Evolutionary conservation across 2,329 filamentous ascomycete genomes (phyloP).

Genomic region (Trichoderma atrobrunneum): DNA sequence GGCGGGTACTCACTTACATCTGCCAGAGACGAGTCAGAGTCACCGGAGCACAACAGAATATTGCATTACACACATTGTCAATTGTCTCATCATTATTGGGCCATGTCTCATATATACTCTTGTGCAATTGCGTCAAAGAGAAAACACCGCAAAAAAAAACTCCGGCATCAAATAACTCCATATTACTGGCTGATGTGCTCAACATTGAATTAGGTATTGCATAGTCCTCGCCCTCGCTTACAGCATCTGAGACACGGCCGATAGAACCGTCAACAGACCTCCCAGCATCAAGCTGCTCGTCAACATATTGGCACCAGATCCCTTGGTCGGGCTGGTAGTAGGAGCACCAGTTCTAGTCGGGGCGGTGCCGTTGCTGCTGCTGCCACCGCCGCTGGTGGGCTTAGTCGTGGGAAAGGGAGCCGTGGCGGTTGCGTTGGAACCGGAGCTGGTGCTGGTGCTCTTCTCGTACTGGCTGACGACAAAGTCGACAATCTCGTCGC

Average conservation of each 20-base stretch:
- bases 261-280: background rate
- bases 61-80: background rate
- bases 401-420: background rate
- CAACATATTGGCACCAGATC: conserved; percentile 2
- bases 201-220: background rate
- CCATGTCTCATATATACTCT: background rate
- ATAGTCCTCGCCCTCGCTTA: background rate
- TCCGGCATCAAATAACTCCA: background rate
- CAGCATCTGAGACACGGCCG: conserved; percentile 15
- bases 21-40: background rate
- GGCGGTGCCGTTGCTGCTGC: background rate
- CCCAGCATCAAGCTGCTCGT: conserved; percentile 17
- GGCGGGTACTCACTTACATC: background rate
- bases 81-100: conserved; percentile 4
- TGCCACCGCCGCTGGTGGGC: background rate
- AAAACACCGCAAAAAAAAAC: background rate
- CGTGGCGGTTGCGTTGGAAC: conserved; percentile 4
- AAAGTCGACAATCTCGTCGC: conserved; percentile 35
- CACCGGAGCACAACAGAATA: background rate
- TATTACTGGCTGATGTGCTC: background rate
- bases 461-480: conserved; percentile 35
- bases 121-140: background rate
- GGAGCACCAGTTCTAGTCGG: background rate
- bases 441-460: conserved; percentile 1
- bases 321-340: background rate